Conservation (phyloP, 2,329 filamentous ascomycete genomes). For the Fusarium nematophilum region DNA sequence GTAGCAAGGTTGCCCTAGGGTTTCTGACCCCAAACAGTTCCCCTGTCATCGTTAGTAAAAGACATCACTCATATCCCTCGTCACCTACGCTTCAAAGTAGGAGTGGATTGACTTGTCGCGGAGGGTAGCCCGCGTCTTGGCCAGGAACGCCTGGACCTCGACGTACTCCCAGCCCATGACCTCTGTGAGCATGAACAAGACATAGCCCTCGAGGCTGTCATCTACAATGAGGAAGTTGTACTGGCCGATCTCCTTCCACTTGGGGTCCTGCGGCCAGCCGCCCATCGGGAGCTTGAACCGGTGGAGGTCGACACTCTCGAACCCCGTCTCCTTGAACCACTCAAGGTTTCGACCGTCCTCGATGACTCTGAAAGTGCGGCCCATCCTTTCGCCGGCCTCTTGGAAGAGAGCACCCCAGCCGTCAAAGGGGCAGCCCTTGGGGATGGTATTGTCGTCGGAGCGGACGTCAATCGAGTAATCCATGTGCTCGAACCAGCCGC, state of each 20-base stretch:
- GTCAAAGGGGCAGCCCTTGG: constrained; percentile 34
- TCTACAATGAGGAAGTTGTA: constrained; percentile 47
- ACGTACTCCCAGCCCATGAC: constrained; percentile 43
- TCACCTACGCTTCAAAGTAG: constrained; percentile 40
- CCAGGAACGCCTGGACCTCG: constrained; percentile 38
- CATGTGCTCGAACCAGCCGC: constrained; percentile 55
- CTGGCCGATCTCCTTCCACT: constrained; percentile 40
- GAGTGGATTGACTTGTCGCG: constrained; percentile 35
- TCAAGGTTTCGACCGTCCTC: constrained; percentile 34
- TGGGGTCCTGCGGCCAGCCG: constrained; percentile 38
- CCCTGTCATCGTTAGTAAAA: background rate
- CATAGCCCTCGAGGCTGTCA: constrained; percentile 48
- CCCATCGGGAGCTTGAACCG: constrained; percentile 42
- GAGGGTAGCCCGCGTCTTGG: constrained; percentile 41
- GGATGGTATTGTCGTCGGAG: constrained; percentile 45
- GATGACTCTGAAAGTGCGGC: constrained; percentile 42
- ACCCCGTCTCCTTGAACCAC: constrained; percentile 41
- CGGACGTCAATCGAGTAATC: constrained; percentile 38
- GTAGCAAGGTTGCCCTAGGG: too few species aligned
- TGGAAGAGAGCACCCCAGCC: constrained; percentile 42
- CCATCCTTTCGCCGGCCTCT: constrained; percentile 42
- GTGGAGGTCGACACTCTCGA: constrained; percentile 39
- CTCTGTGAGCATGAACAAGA: constrained; percentile 43
- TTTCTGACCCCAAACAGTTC: constrained; percentile 6
- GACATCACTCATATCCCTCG: background rate